These are phyloP conservation scores for Penicillium sp. DNA, from an alignment of 2,329 filamentous ascomycete genomes.

Conservation along the genomic window DNA sequence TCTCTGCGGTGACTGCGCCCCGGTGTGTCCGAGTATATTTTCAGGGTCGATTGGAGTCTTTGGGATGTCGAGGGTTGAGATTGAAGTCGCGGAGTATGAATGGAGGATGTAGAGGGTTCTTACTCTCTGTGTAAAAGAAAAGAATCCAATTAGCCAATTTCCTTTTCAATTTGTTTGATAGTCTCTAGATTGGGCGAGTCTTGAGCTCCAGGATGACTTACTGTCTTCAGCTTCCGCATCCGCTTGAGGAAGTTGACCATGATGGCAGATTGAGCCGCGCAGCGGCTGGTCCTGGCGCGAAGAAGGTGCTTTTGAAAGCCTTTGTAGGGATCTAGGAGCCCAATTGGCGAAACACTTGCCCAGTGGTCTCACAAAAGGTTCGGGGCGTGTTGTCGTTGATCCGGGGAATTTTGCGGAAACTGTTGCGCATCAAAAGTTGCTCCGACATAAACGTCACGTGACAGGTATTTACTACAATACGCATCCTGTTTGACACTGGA, in stretches of 20 bases:
- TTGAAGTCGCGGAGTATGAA: not conserved
- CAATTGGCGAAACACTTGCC: not conserved
- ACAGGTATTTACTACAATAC: not conserved
- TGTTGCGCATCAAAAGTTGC: constrained; percentile 25
- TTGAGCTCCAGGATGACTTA: constrained; percentile 46
- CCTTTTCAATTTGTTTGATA: not conserved
- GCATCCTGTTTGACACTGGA: not conserved
- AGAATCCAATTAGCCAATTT: constrained; percentile 16
- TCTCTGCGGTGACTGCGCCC: not conserved
- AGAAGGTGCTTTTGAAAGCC: not conserved
- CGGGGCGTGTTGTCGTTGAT: constrained; percentile 16
- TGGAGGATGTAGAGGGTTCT: not conserved
- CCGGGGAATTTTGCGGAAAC: constrained; percentile 26
- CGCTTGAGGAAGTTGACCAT: constrained; percentile 59
- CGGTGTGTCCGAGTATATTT: not conserved
- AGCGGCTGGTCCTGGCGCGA: constrained; percentile 17
- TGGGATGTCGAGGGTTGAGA: not conserved
- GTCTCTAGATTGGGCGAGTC: not conserved
- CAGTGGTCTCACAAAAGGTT: constrained; percentile 4
- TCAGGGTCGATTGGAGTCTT: not conserved
- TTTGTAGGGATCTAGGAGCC: not conserved
- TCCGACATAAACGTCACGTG: constrained; percentile 26
- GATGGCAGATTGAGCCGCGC: constrained; percentile 24
- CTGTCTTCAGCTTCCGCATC: constrained; percentile 71
- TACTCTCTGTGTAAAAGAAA: not conserved